Conservation (phyloP, 1,284 basidiomycete genomes). For the Pholiota adiposa region DNA sequence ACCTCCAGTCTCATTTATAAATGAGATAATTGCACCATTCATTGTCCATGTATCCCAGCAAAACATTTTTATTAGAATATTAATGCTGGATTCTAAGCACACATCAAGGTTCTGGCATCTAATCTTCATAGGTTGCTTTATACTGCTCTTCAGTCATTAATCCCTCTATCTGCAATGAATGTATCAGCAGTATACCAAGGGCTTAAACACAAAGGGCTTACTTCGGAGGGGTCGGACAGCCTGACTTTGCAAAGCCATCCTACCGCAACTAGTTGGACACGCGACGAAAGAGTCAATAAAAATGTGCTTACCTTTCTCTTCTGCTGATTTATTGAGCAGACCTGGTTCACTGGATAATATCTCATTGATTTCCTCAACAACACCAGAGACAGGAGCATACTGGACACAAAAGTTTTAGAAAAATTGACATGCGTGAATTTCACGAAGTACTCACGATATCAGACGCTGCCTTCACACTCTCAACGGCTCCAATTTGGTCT, state of each 20-base stretch:
- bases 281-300: neutral
- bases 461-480: constrained; percentile 97
- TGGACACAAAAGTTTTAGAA: constrained; percentile 31
- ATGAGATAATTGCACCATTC: constrained; percentile 13
- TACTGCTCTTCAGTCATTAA: constrained; percentile 84
- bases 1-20: constrained; percentile 9
- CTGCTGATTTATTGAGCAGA: constrained; percentile 89
- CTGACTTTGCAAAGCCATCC: constrained; percentile 98
- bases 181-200: neutral
- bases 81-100: neutral
- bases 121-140: constrained; percentile 67
- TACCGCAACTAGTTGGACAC: constrained; percentile 36
- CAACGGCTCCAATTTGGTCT: constrained; percentile 96
- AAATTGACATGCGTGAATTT: constrained; percentile 3
- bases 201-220: constrained; percentile 33
- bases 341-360: constrained; percentile 72
- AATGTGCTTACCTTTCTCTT: constrained; percentile 72
- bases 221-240: constrained; percentile 78
- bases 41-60: neutral
- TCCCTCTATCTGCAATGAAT: constrained; percentile 59
- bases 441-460: constrained; percentile 77
- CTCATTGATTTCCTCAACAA: constrained; percentile 82
- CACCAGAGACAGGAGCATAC: constrained; percentile 94
- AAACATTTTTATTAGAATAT: neutral
- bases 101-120: neutral